These are phyloP conservation scores for Ceratocystiopsis minuta DNA, from an alignment of 2,329 filamentous ascomycete genomes.

Conservation along the genomic window DNA sequence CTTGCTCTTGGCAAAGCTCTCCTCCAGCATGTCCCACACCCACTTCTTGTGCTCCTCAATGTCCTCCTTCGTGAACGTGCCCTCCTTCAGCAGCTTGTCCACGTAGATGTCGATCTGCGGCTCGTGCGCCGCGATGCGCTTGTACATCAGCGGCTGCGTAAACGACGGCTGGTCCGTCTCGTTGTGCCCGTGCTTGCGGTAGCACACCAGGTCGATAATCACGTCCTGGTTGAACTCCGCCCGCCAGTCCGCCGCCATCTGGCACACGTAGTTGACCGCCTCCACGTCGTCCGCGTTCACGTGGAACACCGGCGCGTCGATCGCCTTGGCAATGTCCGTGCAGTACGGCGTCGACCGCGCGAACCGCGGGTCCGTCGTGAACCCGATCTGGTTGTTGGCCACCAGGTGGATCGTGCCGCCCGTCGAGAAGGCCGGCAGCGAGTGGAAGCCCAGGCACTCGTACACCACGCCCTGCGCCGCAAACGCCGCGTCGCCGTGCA, in stretches of 20 bases:
- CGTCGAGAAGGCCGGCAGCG: constrained; percentile 87
- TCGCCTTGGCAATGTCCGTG: constrained; percentile 97
- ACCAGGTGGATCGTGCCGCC: constrained; percentile 93
- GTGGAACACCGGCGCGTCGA: constrained; percentile 96
- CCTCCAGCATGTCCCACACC: constrained; percentile 98
- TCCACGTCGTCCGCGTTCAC: constrained; percentile 98
- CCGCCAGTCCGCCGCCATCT: constrained; percentile 92
- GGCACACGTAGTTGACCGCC: constrained; percentile 95
- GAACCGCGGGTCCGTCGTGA: constrained; percentile 96
- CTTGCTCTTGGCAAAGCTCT: constrained; percentile 93
- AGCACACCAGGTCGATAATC: constrained; percentile 95
- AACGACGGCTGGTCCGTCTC: constrained; percentile 98
- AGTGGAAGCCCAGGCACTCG: constrained; percentile 95
- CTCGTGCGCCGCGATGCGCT: constrained; percentile 74
- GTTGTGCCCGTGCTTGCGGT: constrained; percentile 97
- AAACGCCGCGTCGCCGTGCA: constrained; percentile 95
- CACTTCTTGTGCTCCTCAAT: constrained; percentile 98
- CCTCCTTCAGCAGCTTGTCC: constrained; percentile 75
- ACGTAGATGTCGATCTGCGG: constrained; percentile 82
- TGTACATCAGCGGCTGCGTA: constrained; percentile 99
- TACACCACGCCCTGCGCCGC: constrained; percentile 95
- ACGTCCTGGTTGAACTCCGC: constrained; percentile 98
- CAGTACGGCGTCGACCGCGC: constrained; percentile 96
- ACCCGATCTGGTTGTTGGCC: constrained; percentile 99
- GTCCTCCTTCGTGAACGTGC: constrained; percentile 92